These are phyloP conservation scores for Boletus insuetus DNA, from an alignment of 768 basidiomycete genomes.

Conservation along the genomic window DNA sequence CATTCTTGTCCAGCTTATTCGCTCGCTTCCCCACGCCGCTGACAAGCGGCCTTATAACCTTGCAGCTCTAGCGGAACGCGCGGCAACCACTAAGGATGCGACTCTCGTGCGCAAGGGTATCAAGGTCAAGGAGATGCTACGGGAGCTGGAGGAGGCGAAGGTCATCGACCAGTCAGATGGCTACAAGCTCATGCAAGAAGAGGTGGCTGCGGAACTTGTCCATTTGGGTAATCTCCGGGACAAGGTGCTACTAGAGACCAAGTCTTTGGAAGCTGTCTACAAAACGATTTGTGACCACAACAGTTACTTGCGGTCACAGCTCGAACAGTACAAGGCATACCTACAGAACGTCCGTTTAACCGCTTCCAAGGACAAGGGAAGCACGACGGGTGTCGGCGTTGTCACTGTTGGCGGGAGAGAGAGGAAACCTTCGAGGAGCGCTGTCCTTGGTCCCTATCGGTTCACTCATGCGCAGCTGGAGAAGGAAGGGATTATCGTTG, in stretches of 20 bases:
- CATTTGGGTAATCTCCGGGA: conserved; percentile 96
- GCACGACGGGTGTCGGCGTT: conserved; percentile 86
- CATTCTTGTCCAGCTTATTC: conserved; percentile 95
- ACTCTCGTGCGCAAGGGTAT: conserved; percentile 94
- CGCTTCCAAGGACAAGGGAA: conserved; percentile 84
- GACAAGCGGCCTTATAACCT: conserved; percentile 91
- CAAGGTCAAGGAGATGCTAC: conserved; percentile 99
- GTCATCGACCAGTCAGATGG: conserved; percentile 81
- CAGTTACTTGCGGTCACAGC: conserved; percentile 90
- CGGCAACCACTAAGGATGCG: conserved; percentile 96
- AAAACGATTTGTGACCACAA: conserved; percentile 99
- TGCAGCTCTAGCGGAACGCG: conserved; percentile 84
- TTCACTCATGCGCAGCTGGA: conserved; percentile 98
- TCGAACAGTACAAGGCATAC: conserved; percentile 99
- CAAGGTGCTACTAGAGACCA: conserved; percentile 90
- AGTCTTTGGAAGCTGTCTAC: conserved; percentile 93
- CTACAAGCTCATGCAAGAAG: conserved; percentile 95
- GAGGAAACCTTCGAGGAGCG: conserved; percentile 84
- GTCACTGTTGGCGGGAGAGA: conserved; percentile 96
- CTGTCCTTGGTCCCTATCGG: conserved; percentile 91
- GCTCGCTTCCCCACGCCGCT: conserved; percentile 82
- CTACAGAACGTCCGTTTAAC: conserved; percentile 94
- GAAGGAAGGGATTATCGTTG: conserved; percentile 98
- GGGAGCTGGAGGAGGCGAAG: conserved; percentile 89
- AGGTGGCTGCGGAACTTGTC: conserved; percentile 90